Conservation (phyloP, 2,329 filamentous ascomycete genomes). For the Escovopsis sp. region DNA sequence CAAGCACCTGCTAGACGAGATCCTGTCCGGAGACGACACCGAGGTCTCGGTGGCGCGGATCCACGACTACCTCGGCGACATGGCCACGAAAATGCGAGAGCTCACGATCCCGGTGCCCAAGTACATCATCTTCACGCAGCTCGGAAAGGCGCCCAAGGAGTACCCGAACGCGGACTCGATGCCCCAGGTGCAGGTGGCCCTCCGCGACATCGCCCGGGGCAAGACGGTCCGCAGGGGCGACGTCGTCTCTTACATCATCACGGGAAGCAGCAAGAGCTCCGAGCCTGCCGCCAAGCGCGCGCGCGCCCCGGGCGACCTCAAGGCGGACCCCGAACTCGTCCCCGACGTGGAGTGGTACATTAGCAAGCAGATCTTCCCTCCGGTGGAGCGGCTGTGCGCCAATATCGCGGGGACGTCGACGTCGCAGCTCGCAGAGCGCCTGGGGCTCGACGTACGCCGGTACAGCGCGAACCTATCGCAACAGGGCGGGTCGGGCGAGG, state of each 20-base stretch:
- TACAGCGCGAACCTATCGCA: constrained; percentile 43
- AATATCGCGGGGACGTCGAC: constrained; percentile 90
- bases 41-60: constrained; percentile 80
- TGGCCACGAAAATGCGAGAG: constrained; percentile 76
- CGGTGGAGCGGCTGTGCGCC: constrained; percentile 91
- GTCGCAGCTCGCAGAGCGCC: constrained; percentile 76
- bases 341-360: constrained; percentile 98
- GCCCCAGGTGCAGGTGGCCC: constrained; percentile 92
- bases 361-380: constrained; percentile 94
- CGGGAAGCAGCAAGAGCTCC: constrained; percentile 49
- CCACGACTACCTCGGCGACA: constrained; percentile 80
- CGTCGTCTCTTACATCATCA: constrained; percentile 93
- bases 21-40: constrained; percentile 83
- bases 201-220: constrained; percentile 74
- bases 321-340: constrained; percentile 56
- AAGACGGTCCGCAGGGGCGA: constrained; percentile 86
- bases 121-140: constrained; percentile 96
- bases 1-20: constrained; percentile 76
- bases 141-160: constrained; percentile 83
- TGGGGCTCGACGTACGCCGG: constrained; percentile 79
- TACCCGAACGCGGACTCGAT: constrained; percentile 91
- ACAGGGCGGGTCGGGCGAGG: constrained; percentile 37
- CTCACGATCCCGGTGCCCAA: constrained; percentile 61
- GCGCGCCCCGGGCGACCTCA: constrained; percentile 71
- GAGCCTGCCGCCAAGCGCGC: constrained; percentile 77